A percentile compares a stretch with the other conserved stretches of the same genome.
Conservation (phyloP, 441 rosid species). For the Rhodomyrtus psidioides region DNA sequence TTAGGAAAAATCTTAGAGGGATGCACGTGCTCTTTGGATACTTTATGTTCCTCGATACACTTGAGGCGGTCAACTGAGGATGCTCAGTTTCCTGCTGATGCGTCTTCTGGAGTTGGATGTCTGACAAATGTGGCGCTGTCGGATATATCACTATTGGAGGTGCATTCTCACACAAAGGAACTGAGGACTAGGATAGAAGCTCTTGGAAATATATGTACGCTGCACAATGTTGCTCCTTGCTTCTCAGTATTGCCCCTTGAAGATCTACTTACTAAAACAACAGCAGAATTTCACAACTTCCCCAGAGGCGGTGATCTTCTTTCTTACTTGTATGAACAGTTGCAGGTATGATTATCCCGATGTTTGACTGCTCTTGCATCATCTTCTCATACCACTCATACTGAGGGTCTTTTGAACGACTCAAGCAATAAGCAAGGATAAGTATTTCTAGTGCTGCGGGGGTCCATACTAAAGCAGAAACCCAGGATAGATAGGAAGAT, state of each 20-base stretch:
- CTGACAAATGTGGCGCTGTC: constrained; percentile 63
- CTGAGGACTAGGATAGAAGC: constrained; percentile 75
- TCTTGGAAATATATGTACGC: constrained; percentile 73
- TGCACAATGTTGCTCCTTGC: constrained; percentile 40
- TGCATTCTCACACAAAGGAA: constrained; percentile 74
- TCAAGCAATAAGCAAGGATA: background rate
- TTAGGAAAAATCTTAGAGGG: constrained; percentile 80
- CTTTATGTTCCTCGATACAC: constrained; percentile 54
- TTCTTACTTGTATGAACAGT: constrained; percentile 59
- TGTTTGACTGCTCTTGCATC: background rate
- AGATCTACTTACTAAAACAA: constrained; percentile 43
- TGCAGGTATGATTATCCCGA: constrained; percentile 50
- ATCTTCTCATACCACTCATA: background rate
- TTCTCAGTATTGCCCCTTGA: constrained; percentile 52
- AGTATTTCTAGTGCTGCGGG: background rate
- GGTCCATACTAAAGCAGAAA: background rate
- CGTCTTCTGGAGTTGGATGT: constrained; percentile 38
- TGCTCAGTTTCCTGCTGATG: constrained; percentile 15
- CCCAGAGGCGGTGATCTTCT: constrained; percentile 80
- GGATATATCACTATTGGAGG: constrained; percentile 65
- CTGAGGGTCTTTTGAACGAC: background rate
- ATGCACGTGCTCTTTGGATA: constrained; percentile 56
- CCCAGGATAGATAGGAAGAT: background rate
- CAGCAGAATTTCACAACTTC: constrained; percentile 38
- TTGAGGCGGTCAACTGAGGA: constrained; percentile 47